phyloP scores from a whole-genome alignment of 768 basidiomycete genomes.

The Boletus pseudo-olivaceus region DNA sequence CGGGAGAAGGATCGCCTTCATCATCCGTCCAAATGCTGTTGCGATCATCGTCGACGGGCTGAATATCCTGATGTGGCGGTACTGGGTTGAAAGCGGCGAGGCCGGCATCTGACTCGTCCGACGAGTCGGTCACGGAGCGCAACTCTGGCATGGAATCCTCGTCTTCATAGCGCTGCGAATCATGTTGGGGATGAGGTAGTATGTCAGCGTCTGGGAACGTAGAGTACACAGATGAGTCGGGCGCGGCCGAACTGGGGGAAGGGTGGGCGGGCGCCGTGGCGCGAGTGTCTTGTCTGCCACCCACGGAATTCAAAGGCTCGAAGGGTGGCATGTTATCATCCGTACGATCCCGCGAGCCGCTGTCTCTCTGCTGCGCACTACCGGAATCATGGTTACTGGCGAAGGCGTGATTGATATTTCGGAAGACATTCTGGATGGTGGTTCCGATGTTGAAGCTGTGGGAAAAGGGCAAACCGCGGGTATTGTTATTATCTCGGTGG shows the following conservation, averaged over 20 bases:
- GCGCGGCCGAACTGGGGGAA: not conserved
- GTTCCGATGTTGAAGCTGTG: slow-evolving; percentile 24
- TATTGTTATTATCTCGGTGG: slow-evolving; percentile 5
- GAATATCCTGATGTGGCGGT: slow-evolving; percentile 9
- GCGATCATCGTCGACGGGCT: slow-evolving; percentile 31
- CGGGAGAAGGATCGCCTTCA: slow-evolving; percentile 29
- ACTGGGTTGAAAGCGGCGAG: slow-evolving; percentile 32
- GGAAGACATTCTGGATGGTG: slow-evolving; percentile 28
- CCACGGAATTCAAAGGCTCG: slow-evolving; percentile 2
- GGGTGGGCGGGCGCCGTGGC: slow-evolving; percentile 1
- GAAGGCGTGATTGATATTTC: slow-evolving; percentile 33
- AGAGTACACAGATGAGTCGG: slow-evolving; percentile 1
- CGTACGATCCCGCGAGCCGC: not conserved
- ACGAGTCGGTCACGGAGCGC: slow-evolving; percentile 37
- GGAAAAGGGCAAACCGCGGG: slow-evolving; percentile 11
- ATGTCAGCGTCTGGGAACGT: slow-evolving; percentile 7
- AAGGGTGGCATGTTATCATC: slow-evolving; percentile 1
- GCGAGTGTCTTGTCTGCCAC: not conserved
- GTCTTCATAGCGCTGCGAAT: slow-evolving; percentile 25
- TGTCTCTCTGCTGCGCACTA: not conserved
- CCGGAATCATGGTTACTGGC: slow-evolving; percentile 1
- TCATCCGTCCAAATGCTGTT: slow-evolving; percentile 29
- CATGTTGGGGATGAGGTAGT: slow-evolving; percentile 1
- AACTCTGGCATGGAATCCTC: slow-evolving; percentile 43
- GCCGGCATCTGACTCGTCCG: slow-evolving; percentile 32